These are phyloP conservation scores for Nemania abortiva DNA, from an alignment of 2,329 filamentous ascomycete species.

Conservation along the genomic window DNA sequence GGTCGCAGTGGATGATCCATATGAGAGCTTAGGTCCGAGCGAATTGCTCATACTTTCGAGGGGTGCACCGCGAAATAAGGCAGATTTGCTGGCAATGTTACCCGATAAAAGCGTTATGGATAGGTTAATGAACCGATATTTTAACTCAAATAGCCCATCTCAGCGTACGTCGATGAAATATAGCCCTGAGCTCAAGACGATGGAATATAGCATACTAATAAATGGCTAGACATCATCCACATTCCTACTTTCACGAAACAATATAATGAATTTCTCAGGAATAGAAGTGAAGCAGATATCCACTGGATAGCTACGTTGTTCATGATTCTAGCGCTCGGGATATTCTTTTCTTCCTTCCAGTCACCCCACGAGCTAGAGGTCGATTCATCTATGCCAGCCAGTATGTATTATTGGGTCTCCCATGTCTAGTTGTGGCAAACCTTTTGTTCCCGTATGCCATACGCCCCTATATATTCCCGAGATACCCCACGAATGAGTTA, in stretches of 20 bases:
- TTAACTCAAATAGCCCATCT: conserved; percentile 65
- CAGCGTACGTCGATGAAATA: conserved; percentile 56
- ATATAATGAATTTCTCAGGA: conserved; percentile 64
- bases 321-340: conserved; percentile 59
- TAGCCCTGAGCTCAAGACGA: neutral
- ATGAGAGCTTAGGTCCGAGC: conserved; percentile 52
- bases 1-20: conserved; percentile 46
- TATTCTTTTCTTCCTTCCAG: conserved; percentile 60
- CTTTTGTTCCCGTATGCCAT: neutral
- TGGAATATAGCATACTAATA: conserved; percentile 30
- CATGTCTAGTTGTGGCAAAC: neutral
- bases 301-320: conserved; percentile 66
- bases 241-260: conserved; percentile 64
- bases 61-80: conserved; percentile 55
- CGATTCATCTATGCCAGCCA: conserved; percentile 56
- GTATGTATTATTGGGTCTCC: conserved; percentile 24
- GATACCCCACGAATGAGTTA: neutral
- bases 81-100: conserved; percentile 62
- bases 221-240: conserved; percentile 62
- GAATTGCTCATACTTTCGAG: conserved; percentile 60
- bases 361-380: conserved; percentile 58
- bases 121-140: conserved; percentile 65
- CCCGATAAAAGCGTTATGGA: conserved; percentile 62
- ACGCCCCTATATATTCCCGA: neutral
- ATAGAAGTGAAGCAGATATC: conserved; percentile 55